Evolutionary conservation across 495 filamentous ascomycete species (phyloP), one percentile per base, ranked within the genome.

Genomic region (Chaetomium cochliodes): DNA sequence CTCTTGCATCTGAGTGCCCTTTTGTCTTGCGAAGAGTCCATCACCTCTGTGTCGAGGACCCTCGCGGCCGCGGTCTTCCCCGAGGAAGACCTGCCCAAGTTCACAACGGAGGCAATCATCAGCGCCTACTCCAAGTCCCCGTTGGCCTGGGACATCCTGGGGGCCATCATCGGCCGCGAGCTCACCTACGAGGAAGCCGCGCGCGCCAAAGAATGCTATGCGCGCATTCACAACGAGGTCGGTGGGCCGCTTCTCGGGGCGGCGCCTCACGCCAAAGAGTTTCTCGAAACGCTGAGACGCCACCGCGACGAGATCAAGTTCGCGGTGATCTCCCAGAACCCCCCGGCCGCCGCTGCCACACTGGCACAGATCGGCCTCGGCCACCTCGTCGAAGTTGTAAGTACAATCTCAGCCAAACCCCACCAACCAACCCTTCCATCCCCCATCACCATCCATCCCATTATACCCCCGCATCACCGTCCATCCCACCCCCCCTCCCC

Each of bases 1-100:
- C 16, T 60, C 26, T 2, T 60, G 15, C 42, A 60, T 42, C 16
- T 49, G 23, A 60, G 16, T 26, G 42, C 57, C 7, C 23, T 60
- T 0, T 26, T 60, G 0, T 22, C 42, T 26, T 28, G 16, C 23
- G 33, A 49, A 2, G 18, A 33, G 13, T 26, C 57, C 18, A 20
- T 49, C 6, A 47, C 23, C 9, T 8, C 26, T 12, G 3, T 60
- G 0, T 44, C 25, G 25, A 12, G 26, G 20, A 11, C 33, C 33
- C 33, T 23, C 7, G 12, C 49, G 7, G 16, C 26, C 8, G 42
- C 33, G 9, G n/a, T 33, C 42, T 13, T 60, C 0, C 44, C 46
- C 28, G 11, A 16, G 2, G 22, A n/a, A 0, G 46, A 60, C 3
- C 26, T 51, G 0, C 58, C 46, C 9, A 22, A 41, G 7, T n/a